These are phyloP conservation scores for Serpula lacrymans DNA, from an alignment of 768 basidiomycete genomes.

Conservation along the genomic window DNA sequence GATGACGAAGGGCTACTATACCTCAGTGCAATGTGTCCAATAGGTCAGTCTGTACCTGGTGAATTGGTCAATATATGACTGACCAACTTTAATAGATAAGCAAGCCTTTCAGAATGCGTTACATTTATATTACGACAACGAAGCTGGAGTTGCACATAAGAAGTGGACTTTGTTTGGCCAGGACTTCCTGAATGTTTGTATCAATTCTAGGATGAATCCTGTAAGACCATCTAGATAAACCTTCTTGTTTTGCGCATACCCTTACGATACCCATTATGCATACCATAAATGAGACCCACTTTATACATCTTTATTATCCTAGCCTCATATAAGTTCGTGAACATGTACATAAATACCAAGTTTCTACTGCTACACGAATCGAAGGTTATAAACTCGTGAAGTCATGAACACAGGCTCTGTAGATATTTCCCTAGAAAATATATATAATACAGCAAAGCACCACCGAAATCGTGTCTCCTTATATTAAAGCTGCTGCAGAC, in stretches of 20 bases:
- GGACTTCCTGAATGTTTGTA: slow-evolving; percentile 15
- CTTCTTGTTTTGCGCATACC: too few species aligned
- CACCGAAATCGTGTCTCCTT: neutral
- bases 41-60: slow-evolving; percentile 29
- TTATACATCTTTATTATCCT: slow-evolving; percentile 1
- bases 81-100: neutral
- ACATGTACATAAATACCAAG: slow-evolving; percentile 19
- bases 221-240: too few species aligned
- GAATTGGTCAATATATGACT: neutral
- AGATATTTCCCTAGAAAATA: slow-evolving; percentile 1
- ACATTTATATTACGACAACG: neutral
- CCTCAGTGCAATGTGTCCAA: slow-evolving; percentile 37
- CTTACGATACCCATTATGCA: too few species aligned
- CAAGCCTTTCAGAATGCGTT: neutral
- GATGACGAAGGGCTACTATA: slow-evolving; percentile 33
- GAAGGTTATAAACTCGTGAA: slow-evolving; percentile 4
- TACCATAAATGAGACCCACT: neutral
- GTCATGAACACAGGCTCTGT: slow-evolving; percentile 3
- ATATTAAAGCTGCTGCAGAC: slow-evolving; percentile 4
- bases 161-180: slow-evolving; percentile 15
- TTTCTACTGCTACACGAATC: slow-evolving; percentile 36
- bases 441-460: neutral
- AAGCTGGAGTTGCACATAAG: neutral
- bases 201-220: too few species aligned
- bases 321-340: slow-evolving; percentile 14